Conservation (phyloP, 2,329 filamentous ascomycete species). For the Claviceps quebecensis region DNA sequence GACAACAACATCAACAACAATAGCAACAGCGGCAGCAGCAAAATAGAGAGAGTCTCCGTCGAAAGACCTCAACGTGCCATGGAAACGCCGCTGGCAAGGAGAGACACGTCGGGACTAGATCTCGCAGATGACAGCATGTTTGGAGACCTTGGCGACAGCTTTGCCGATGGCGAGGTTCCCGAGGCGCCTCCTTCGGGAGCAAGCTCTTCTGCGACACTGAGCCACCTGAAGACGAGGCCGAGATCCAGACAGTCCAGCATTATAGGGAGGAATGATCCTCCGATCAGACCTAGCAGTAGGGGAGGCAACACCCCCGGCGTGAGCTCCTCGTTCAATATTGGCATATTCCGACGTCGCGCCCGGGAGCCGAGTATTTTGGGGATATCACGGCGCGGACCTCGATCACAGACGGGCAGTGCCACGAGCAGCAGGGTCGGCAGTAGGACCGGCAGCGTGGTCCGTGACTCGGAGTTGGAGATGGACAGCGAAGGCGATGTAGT, state of each 20-base stretch:
- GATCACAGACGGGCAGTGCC: constrained; percentile 15
- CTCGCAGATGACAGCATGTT: constrained; percentile 34
- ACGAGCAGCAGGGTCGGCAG: constrained; percentile 9
- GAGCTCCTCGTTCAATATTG: constrained; percentile 39
- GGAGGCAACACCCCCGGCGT: constrained; percentile 33
- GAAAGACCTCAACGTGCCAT: constrained; percentile 24
- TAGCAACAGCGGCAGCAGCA: constrained; percentile 9
- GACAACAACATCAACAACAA: too few relatives aligned
- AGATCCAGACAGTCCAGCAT: constrained; percentile 36
- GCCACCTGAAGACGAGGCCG: constrained; percentile 26
- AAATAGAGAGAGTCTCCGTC: constrained; percentile 14
- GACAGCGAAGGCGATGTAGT: constrained; percentile 31
- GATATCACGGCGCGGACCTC: constrained; percentile 28
- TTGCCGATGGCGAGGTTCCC: constrained; percentile 24
- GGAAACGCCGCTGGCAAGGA: constrained; percentile 20
- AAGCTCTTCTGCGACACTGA: constrained; percentile 32
- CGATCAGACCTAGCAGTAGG: constrained; percentile 39
- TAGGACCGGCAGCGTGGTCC: constrained; percentile 14
- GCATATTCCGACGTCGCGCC: constrained; percentile 40
- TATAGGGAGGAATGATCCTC: constrained; percentile 34
- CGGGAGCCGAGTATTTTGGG: constrained; percentile 50
- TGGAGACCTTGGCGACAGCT: constrained; percentile 29
- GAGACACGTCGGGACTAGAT: constrained; percentile 34
- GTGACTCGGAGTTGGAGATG: constrained; percentile 14
- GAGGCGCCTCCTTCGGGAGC: constrained; percentile 25